Evolutionary conservation across 78 protist genomes (phyloP), one percentile per base, ranked within the genome.

Genomic region (Planoprotostelium fungivorum): DNA sequence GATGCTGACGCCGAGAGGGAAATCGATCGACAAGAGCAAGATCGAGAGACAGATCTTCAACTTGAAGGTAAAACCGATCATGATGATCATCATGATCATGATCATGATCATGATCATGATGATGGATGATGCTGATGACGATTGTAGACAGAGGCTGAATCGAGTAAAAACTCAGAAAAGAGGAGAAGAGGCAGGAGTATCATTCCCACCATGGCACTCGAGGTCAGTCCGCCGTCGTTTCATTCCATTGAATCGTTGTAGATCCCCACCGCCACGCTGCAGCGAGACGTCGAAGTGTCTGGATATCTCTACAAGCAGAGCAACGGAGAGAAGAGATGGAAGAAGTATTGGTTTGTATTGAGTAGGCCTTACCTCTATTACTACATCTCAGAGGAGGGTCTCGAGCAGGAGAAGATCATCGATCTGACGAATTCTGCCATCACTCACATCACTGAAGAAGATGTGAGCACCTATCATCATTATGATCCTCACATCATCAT

Each of bases 261-360:
- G 73, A 16, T 51, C 73, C 73, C 73, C 73, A 51, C 73, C 5
- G 73, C 73, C 73, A 51, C 31, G 5, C 73, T 51, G 31, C 73
- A 51, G 5, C 73, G 73, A 38, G 94, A 92, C 31, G 94, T 90
- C 83, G 94, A 92, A 35, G 84, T 90, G 0, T 29, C 89, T 73
- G 94, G 94, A 28, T 89, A 85, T 35, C 63, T 92, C 35, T 87
- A 92, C 63, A 92, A 92, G 92, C 89, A 92, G 88, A 90, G 93
- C 0, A 90, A 90, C 39, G 89, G 87, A 1, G 90, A 89, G 37
- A 90, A 88, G 1, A 92, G 88, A 34, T 92, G 94, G 94, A 92
- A 92, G 63, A 84, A 88, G 35, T 37, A 92, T 38, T 92, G 38
- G 86, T 92, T 92, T 86, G 94, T 89, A 16, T 86, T 89, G 29